These are phyloP conservation scores for Pelagomonas calceolata DNA, from an alignment of 108 stramenopile genomes.

Conservation along the genomic window DNA sequence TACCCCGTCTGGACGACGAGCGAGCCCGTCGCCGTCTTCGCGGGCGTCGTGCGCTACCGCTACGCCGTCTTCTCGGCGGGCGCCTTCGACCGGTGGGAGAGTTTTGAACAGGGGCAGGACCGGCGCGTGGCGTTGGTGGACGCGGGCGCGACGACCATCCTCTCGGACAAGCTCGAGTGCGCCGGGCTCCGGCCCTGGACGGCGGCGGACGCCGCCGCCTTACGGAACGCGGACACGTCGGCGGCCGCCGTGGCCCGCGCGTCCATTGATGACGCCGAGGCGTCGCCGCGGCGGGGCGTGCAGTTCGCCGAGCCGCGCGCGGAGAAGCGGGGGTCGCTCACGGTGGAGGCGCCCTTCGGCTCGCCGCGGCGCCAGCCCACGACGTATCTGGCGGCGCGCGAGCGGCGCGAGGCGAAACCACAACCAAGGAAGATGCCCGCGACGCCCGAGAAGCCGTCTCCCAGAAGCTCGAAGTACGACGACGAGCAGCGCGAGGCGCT, in stretches of 20 bases:
- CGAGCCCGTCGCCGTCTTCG: not conserved
- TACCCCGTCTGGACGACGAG: too few relatives aligned
- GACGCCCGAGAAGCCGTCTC: not conserved
- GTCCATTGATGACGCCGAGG: not conserved
- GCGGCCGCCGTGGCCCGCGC: not conserved
- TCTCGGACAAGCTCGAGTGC: not conserved
- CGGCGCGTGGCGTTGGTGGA: not conserved
- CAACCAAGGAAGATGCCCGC: too few relatives aligned
- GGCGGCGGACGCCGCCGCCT: not conserved
- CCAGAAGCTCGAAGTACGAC: not conserved
- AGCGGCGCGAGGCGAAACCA: not conserved
- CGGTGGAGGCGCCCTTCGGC: not conserved
- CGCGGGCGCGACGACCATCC: not conserved
- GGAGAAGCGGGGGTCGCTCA: not conserved
- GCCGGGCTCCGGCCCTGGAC: not conserved
- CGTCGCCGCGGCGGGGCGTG: too few relatives aligned
- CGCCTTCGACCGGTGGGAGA: conserved; percentile 7
- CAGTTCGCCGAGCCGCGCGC: too few relatives aligned
- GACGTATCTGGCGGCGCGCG: not conserved
- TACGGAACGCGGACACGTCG: not conserved
- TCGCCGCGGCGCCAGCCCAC: too few relatives aligned
- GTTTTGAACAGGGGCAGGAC: not conserved
- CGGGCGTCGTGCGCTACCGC: not conserved
- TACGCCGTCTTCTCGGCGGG: conserved; percentile 10
- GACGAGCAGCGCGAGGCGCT: not conserved